Evolutionary conservation across 2,329 filamentous ascomycete species (phyloP).

Genomic region (Drechslerella coelobrocha): DNA sequence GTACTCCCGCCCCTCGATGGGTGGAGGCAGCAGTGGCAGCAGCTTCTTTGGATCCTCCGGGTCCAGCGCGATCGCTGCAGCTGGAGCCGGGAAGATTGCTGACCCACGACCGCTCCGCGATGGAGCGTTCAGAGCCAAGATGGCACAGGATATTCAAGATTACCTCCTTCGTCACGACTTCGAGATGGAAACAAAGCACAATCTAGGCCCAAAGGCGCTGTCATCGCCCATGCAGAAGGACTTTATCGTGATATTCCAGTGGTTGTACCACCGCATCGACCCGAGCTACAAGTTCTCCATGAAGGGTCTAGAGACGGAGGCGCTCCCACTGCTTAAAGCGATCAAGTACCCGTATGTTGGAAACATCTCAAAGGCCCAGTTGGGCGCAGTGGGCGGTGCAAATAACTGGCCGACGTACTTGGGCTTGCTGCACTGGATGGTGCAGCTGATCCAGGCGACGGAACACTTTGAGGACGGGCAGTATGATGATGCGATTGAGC

Average conservation of each 20-base stretch:
- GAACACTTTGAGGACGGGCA: slow-evolving; percentile 78
- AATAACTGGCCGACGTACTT: slow-evolving; percentile 92
- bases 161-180: slow-evolving; percentile 94
- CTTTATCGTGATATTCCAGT: slow-evolving; percentile 97
- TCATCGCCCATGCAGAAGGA: slow-evolving; percentile 97
- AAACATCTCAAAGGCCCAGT: slow-evolving; percentile 94
- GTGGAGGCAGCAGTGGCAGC: slow-evolving; percentile 74
- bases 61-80: slow-evolving; percentile 73
- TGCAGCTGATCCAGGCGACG: slow-evolving; percentile 94
- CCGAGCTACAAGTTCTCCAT: slow-evolving; percentile 84
- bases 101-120: slow-evolving; percentile 89
- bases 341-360: slow-evolving; percentile 93
- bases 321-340: slow-evolving; percentile 89
- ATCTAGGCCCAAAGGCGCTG: slow-evolving; percentile 85
- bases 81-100: slow-evolving; percentile 57
- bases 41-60: slow-evolving; percentile 88
- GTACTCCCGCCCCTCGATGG: slow-evolving; percentile 73
- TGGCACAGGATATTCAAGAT: slow-evolving; percentile 87
- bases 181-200: slow-evolving; percentile 96
- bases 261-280: slow-evolving; percentile 95
- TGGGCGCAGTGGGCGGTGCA: slow-evolving; percentile 91
- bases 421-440: slow-evolving; percentile 96
- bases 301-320: slow-evolving; percentile 93
- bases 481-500: slow-evolving; percentile 87
- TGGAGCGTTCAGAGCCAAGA: slow-evolving; percentile 76